These are phyloP conservation scores for Emergomyces africanus DNA, from an alignment of 2,329 filamentous ascomycete genomes.

Conservation along the genomic window DNA sequence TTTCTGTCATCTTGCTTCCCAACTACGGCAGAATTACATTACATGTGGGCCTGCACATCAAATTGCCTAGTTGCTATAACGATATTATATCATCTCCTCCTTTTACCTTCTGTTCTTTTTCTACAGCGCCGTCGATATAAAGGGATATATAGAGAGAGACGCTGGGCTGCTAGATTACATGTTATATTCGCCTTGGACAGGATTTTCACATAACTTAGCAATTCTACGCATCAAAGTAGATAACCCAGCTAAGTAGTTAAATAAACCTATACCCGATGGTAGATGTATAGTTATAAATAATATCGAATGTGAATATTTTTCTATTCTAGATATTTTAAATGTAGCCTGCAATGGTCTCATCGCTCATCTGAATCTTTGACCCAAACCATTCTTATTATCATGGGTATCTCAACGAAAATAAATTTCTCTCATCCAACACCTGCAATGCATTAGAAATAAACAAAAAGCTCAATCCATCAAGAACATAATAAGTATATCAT, in stretches of 20 bases:
- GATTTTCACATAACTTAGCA: background rate
- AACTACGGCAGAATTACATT: too few species aligned
- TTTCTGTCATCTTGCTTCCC: too few species aligned
- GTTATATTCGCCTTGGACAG: background rate
- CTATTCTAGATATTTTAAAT: background rate
- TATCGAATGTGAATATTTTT: background rate
- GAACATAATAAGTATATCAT: background rate
- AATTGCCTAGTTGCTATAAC: background rate
- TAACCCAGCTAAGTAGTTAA: background rate
- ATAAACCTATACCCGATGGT: background rate
- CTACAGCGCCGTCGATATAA: background rate
- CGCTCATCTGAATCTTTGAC: background rate
- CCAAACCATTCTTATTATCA: background rate
- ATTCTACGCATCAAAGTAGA: background rate
- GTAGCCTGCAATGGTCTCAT: background rate
- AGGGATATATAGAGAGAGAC: background rate
- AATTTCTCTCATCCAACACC: background rate
- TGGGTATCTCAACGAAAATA: background rate
- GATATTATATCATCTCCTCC: background rate
- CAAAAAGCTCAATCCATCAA: background rate
- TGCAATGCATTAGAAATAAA: background rate
- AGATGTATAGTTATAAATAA: background rate
- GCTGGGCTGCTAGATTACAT: background rate
- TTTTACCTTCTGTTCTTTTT: background rate
- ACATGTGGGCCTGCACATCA: background rate